Conservation (phyloP, 352 stramenopile species). For the Globisporangium radiosum region DNA sequence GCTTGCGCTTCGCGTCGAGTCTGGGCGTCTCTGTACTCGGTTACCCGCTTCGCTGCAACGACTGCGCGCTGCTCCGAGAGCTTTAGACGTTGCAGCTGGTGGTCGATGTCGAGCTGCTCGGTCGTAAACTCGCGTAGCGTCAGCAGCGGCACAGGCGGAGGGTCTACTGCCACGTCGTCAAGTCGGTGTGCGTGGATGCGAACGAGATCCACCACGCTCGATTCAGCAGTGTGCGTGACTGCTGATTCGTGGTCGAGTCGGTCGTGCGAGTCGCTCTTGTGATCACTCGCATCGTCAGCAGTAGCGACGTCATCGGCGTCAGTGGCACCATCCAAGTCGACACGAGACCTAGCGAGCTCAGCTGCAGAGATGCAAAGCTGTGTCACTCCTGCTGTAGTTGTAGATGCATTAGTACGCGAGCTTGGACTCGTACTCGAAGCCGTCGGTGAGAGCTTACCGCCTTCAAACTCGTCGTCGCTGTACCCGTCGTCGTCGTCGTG, state of each 20-base stretch:
- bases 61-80: constrained; percentile 4
- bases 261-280: not conserved
- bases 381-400: not conserved
- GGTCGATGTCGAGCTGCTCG: not conserved
- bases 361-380: not conserved
- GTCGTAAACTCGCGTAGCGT: not conserved
- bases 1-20: constrained; percentile 8
- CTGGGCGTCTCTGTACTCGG: constrained; percentile 5
- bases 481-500: not conserved
- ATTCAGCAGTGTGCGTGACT: not conserved
- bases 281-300: not conserved
- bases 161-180: not conserved
- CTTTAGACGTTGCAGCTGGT: not conserved
- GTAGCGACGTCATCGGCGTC: too few species aligned
- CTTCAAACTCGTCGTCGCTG: not conserved
- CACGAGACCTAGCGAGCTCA: not conserved
- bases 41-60: constrained; percentile 9
- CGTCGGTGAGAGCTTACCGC: not conserved
- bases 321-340: not conserved
- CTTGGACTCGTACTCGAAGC: not conserved
- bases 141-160: not conserved
- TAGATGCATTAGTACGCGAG: not conserved
- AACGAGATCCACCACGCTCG: not conserved
- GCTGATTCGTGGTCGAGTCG: not conserved
- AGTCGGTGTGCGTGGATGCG: constrained; percentile 4